phyloP scores from a whole-genome alignment of 2,329 filamentous ascomycete species.

The Colletotrichum sp. region DNA sequence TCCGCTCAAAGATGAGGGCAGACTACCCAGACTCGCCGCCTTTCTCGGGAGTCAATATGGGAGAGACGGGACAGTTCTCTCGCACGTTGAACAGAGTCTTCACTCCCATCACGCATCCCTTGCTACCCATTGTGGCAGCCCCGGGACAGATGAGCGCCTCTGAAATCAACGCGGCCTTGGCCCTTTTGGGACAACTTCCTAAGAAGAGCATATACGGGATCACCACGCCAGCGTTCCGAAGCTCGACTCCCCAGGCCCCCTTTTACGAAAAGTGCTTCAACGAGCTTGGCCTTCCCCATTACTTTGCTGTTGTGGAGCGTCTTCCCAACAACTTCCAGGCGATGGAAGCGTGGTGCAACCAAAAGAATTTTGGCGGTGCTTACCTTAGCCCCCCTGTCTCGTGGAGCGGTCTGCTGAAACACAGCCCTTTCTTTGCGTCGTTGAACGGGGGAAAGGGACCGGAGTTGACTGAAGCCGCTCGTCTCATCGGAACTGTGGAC shows the following conservation, averaged over 20 bases:
- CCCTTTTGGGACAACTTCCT: conserved; percentile 80
- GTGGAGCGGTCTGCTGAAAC: conserved; percentile 63
- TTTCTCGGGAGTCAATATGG: conserved; percentile 87
- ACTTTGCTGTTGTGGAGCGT: conserved; percentile 77
- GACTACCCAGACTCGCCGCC: conserved; percentile 74
- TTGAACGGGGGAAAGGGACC: conserved; percentile 58
- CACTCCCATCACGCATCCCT: conserved; percentile 85
- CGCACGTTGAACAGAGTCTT: conserved; percentile 85
- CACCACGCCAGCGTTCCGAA: conserved; percentile 69
- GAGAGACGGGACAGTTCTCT: conserved; percentile 83
- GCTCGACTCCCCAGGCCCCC: conserved; percentile 73
- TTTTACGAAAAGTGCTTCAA: conserved; percentile 89
- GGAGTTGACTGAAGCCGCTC: conserved; percentile 75
- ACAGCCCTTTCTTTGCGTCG: conserved; percentile 55
- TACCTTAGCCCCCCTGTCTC: conserved; percentile 78
- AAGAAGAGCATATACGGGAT: conserved; percentile 84
- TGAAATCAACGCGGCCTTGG: conserved; percentile 81
- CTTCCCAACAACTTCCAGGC: conserved; percentile 67
- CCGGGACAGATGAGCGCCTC: conserved; percentile 86
- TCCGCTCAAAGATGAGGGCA: conserved; percentile 76
- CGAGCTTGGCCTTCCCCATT: conserved; percentile 84
- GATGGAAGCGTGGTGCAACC: conserved; percentile 74
- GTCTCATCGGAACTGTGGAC: conserved; percentile 80
- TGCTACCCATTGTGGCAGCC: conserved; percentile 83
- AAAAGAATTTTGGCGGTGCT: conserved; percentile 80